These are phyloP conservation scores for Malbranchea zuffiana DNA, from an alignment of 2,329 filamentous ascomycete genomes.

Conservation along the genomic window DNA sequence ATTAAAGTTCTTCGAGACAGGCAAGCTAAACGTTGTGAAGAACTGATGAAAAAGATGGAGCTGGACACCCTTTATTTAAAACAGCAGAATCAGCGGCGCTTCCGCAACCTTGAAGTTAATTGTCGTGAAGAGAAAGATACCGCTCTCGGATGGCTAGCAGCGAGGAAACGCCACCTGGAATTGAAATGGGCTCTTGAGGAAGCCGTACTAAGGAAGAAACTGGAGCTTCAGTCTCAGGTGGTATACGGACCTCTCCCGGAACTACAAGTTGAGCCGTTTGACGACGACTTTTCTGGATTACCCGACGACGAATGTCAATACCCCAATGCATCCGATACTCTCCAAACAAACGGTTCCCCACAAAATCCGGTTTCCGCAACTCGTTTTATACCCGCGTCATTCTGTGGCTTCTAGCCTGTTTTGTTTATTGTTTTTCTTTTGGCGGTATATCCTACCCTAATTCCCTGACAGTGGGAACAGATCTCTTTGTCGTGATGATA, in stretches of 20 bases:
- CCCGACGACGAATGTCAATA: not conserved
- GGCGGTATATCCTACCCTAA: too few species aligned
- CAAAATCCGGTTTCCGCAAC: too few species aligned
- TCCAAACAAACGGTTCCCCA: too few species aligned
- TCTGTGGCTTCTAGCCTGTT: too few species aligned
- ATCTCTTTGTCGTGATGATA: too few species aligned
- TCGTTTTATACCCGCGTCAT: too few species aligned
- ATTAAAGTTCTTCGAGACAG: slow-evolving; percentile 39
- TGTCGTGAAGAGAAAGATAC: slow-evolving; percentile 26
- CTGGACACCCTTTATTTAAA: slow-evolving; percentile 28
- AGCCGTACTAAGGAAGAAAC: slow-evolving; percentile 29
- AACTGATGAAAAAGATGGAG: slow-evolving; percentile 31
- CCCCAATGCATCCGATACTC: too few species aligned
- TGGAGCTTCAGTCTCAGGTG: slow-evolving; percentile 28
- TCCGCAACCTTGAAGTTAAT: slow-evolving; percentile 27
- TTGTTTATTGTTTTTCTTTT: too few species aligned
- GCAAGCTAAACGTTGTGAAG: slow-evolving; percentile 34
- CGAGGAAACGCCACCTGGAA: slow-evolving; percentile 26
- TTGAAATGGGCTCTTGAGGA: slow-evolving; percentile 35
- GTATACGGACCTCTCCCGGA: slow-evolving; percentile 31
- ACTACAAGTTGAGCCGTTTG: slow-evolving; percentile 22
- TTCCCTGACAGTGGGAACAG: too few species aligned
- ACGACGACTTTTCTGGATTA: not conserved
- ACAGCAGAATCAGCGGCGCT: slow-evolving; percentile 23
- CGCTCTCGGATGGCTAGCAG: slow-evolving; percentile 24